A percentile compares a stretch with the other conserved stretches of the same genome.
phyloP scores from a whole-genome alignment of 768 basidiomycete genomes.

The Lyophyllum decastes region DNA sequence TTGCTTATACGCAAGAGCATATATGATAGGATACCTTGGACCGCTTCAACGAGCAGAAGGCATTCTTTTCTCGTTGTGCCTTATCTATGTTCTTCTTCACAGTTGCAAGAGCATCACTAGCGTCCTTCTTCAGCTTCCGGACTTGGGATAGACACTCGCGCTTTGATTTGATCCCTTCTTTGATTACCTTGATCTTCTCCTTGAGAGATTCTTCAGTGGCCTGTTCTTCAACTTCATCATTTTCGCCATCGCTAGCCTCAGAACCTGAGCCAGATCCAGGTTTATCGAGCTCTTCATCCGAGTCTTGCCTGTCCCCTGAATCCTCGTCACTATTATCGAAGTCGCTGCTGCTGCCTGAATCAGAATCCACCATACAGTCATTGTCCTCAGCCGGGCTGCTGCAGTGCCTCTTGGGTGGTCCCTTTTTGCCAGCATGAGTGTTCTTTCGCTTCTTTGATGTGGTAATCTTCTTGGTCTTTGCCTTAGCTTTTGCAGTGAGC shows the following conservation, averaged over 20 bases:
- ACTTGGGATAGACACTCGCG: slow-evolving; percentile 38
- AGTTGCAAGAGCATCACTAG: slow-evolving; percentile 30
- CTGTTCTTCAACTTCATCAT: slow-evolving; percentile 32
- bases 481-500: slow-evolving; percentile 36
- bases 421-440: slow-evolving; percentile 35
- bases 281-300: slow-evolving; percentile 18
- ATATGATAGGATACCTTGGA: slow-evolving; percentile 41
- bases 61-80: slow-evolving; percentile 62
- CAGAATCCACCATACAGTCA: slow-evolving; percentile 29
- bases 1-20: neutral
- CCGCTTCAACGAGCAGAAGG: slow-evolving; percentile 58
- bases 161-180: slow-evolving; percentile 39
- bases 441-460: slow-evolving; percentile 52
- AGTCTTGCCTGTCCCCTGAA: slow-evolving; percentile 14
- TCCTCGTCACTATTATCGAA: slow-evolving; percentile 18
- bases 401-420: slow-evolving; percentile 46
- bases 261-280: slow-evolving; percentile 17
- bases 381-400: slow-evolving; percentile 32
- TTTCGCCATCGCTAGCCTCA: slow-evolving; percentile 23
- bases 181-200: slow-evolving; percentile 43
- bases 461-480: slow-evolving; percentile 16
- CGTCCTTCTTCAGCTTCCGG: slow-evolving; percentile 37
- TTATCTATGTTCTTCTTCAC: slow-evolving; percentile 43
- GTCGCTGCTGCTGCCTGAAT: slow-evolving; percentile 24
- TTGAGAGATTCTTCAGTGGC: slow-evolving; percentile 47